Conservation (phyloP, 495 filamentous ascomycete genomes). For the Tuber melanosporum region DNA sequence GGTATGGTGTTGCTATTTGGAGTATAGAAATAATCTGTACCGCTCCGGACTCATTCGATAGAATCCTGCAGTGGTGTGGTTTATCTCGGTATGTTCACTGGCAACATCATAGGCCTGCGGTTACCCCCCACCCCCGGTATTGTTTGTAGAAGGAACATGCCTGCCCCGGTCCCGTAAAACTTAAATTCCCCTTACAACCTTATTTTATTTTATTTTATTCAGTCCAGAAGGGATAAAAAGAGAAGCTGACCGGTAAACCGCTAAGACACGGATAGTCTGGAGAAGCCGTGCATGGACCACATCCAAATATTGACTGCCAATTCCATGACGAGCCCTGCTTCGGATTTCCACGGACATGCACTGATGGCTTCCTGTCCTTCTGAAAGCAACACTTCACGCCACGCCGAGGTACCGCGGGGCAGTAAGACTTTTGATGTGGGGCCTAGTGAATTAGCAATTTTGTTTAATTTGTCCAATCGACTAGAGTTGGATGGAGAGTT, state of each 20-base stretch:
- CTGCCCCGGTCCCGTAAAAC: neutral
- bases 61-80: neutral
- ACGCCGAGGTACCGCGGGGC: constrained; percentile 45
- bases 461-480: constrained; percentile 76
- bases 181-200: neutral
- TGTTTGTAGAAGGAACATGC: neutral
- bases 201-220: neutral
- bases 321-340: constrained; percentile 41
- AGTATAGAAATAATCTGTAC: neutral
- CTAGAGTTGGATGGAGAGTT: constrained; percentile 87
- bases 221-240: constrained; percentile 2
- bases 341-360: constrained; percentile 65
- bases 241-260: constrained; percentile 31
- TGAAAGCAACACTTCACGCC: constrained; percentile 45
- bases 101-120: constrained; percentile 24
- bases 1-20: neutral
- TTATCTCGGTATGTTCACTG: neutral
- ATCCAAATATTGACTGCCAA: constrained; percentile 54
- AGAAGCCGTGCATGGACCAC: constrained; percentile 91
- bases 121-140: constrained; percentile 8
- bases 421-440: constrained; percentile 63
- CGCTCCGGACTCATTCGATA: constrained; percentile 4
- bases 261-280: constrained; percentile 58
- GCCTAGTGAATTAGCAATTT: constrained; percentile 64
- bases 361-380: constrained; percentile 87